Percentiles rank a stretch among this genome's conserved stretches.
phyloP scores from a whole-genome alignment of 2,329 filamentous ascomycete genomes.

The Botrytis squamosa region DNA sequence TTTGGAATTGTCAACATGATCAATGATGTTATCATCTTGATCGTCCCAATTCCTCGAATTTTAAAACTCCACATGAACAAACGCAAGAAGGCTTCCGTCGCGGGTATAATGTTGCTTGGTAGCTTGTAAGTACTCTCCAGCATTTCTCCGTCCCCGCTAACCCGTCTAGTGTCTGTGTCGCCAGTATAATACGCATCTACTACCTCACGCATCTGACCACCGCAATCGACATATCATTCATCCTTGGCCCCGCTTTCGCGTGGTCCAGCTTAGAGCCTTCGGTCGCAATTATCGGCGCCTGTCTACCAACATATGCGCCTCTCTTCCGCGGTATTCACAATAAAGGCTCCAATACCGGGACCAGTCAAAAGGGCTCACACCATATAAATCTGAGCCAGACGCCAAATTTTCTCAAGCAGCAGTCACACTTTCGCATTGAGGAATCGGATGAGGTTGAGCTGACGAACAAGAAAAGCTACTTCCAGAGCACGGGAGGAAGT shows the following conservation, averaged over 20 bases:
- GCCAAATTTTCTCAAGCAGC: conserved; percentile 7
- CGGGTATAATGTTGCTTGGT: conserved; percentile 13
- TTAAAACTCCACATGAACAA: conserved; percentile 14
- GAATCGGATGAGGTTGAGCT: conserved; percentile 10
- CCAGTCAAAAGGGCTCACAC: background rate
- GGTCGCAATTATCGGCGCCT: conserved; percentile 5
- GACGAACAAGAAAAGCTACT: conserved; percentile 5
- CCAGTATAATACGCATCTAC: conserved; percentile 17
- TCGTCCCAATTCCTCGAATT: conserved; percentile 13
- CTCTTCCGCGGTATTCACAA: conserved; percentile 12
- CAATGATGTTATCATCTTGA: conserved; percentile 15
- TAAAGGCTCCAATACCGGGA: background rate
- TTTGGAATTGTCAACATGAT: conserved; percentile 15
- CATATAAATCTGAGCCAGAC: conserved; percentile 7
- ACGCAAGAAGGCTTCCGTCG: conserved; percentile 13
- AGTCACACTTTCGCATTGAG: conserved; percentile 10
- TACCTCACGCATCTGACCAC: background rate
- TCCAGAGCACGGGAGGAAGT: conserved; percentile 8
- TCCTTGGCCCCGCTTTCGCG: conserved; percentile 7
- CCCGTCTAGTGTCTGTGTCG: conserved; percentile 3
- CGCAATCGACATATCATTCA: conserved; percentile 8
- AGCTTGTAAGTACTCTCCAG: conserved; percentile 1
- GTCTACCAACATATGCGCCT: conserved; percentile 15
- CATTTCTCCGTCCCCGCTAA: background rate
- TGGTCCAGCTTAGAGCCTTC: conserved; percentile 11